Percentiles rank a stretch among this genome's conserved stretches.
These are phyloP conservation scores for Bolboschoenus planiculmis DNA, from an alignment of 176 grass and related monocot genomes.

Conservation along the genomic window DNA sequence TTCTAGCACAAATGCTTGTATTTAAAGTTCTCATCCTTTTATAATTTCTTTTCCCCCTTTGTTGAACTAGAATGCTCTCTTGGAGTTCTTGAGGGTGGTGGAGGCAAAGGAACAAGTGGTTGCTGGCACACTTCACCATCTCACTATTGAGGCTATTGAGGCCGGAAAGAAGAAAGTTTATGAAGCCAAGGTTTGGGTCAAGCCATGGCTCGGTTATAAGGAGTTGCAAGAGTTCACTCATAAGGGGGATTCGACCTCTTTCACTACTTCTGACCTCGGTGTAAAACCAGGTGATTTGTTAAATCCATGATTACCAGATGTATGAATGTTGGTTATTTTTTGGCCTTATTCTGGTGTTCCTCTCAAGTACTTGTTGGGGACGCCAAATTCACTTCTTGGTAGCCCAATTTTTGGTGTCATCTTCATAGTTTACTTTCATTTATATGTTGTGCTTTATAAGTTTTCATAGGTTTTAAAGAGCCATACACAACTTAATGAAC, in stretches of 20 bases:
- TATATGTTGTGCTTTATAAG: neutral
- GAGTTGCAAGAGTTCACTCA: conserved; percentile 32
- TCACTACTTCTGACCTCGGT: conserved; percentile 28
- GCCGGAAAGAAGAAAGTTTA: conserved; percentile 31
- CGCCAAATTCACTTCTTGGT: neutral
- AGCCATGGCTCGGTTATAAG: conserved; percentile 27
- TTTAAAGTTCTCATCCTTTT: neutral
- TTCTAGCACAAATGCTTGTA: neutral
- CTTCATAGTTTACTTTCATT: neutral
- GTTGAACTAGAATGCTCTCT: conserved; percentile 15
- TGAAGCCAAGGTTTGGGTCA: conserved; percentile 30
- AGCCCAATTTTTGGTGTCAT: neutral
- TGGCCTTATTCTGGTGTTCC: neutral
- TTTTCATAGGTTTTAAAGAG: neutral
- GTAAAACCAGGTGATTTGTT: conserved; percentile 17
- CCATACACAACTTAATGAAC: neutral
- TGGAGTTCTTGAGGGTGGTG: conserved; percentile 28
- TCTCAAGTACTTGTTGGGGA: neutral
- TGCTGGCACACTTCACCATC: conserved; percentile 25
- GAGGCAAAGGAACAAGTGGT: conserved; percentile 35
- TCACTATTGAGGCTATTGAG: conserved; percentile 27
- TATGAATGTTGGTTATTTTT: neutral
- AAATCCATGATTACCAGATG: neutral
- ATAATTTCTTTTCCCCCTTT: neutral
- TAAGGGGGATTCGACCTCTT: conserved; percentile 11